These are phyloP conservation scores for Podila verticillata DNA, from an alignment of 192 early-diverging fungal species.

Conservation along the genomic window DNA sequence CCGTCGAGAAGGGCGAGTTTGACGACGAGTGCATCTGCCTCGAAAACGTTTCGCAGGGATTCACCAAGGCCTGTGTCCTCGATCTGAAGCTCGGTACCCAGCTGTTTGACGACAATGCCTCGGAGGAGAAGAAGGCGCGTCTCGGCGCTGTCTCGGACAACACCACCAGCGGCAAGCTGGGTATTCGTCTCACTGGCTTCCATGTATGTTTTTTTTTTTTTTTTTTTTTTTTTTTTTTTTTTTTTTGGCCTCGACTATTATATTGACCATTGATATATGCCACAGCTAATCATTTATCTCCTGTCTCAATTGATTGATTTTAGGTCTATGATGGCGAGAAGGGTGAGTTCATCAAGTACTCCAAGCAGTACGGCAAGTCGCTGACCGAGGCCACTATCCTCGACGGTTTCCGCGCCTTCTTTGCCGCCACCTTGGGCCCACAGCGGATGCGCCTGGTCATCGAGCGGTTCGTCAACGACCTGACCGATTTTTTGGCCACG, in stretches of 20 bases:
- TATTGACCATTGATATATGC: not conserved
- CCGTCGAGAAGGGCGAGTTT: not conserved
- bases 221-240: not conserved
- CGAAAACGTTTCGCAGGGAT: conserved; percentile 79
- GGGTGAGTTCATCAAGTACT: conserved; percentile 52
- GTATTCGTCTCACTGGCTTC: conserved; percentile 79
- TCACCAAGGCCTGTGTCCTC: conserved; percentile 78
- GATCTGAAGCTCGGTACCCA: conserved; percentile 90
- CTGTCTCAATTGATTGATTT: not conserved
- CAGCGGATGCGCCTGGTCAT: conserved; percentile 66
- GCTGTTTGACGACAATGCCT: conserved; percentile 78
- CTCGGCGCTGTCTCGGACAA: conserved; percentile 70
- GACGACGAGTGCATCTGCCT: conserved; percentile 68
- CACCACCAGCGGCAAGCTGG: conserved; percentile 74
- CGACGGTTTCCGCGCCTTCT: conserved; percentile 71
- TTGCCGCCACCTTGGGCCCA: conserved; percentile 59
- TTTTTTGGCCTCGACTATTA: no score
- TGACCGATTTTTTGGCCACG: conserved; percentile 64
- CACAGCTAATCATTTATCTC: not conserved
- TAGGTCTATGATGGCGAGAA: conserved; percentile 63
- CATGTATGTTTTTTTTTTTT: conserved; percentile 53
- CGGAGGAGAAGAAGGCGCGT: conserved; percentile 71
- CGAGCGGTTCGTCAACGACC: conserved; percentile 66
- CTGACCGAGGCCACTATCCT: conserved; percentile 63
- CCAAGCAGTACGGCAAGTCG: conserved; percentile 62